These are phyloP conservation scores for Kockiozyma suomiensis DNA, from an alignment of 805 yeast genomes.

Conservation along the genomic window DNA sequence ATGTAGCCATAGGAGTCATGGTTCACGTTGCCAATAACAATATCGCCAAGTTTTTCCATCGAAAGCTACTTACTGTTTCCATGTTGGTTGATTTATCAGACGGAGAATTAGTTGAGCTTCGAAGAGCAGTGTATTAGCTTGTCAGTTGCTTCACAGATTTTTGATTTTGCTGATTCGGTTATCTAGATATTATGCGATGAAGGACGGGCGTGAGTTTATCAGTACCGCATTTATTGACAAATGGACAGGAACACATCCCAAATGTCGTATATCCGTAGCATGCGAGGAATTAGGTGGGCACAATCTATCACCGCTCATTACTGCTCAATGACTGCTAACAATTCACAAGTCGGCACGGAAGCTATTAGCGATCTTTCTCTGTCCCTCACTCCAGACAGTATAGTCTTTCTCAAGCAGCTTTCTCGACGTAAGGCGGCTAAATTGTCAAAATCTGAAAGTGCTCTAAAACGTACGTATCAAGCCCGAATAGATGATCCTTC, in stretches of 20 bases:
- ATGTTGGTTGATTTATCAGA: constrained; percentile 40
- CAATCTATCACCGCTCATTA: not conserved
- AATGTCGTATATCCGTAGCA: constrained; percentile 14
- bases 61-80: constrained; percentile 41
- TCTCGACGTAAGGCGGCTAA: not conserved
- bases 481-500: not conserved
- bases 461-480: not conserved
- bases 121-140: constrained; percentile 43
- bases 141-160: not conserved
- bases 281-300: constrained; percentile 23
- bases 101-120: constrained; percentile 50
- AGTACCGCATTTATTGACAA: not conserved
- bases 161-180: not conserved
- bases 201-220: constrained; percentile 5
- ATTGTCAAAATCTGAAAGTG: not conserved
- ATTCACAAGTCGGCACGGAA: constrained; percentile 11
- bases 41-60: constrained; percentile 35
- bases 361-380: not conserved
- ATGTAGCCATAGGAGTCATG: constrained; percentile 34
- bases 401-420: constrained; percentile 8
- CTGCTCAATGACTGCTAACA: not conserved
- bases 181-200: constrained; percentile 9
- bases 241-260: not conserved
- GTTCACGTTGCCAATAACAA: constrained; percentile 33
- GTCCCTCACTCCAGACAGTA: constrained; percentile 6